Evolutionary conservation across 306 rosid species (phyloP).

Genomic region (Gastrolobium bilobum): DNA sequence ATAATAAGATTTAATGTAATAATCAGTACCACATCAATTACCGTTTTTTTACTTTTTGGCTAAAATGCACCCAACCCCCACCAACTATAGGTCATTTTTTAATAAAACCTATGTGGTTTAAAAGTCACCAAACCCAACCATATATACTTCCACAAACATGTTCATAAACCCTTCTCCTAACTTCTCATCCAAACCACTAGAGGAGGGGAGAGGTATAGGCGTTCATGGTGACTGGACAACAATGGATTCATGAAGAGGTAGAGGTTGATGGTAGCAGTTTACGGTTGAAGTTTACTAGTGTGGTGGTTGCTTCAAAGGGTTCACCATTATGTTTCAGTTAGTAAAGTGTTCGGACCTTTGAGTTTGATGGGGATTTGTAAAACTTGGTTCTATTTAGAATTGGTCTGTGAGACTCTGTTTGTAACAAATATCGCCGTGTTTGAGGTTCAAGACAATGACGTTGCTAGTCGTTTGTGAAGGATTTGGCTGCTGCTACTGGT

Average conservation of each 20-base stretch:
- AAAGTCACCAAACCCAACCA: neutral
- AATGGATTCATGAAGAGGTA: no score
- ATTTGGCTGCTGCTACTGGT: neutral
- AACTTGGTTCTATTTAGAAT: neutral
- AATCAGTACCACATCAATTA: neutral
- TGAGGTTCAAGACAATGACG: neutral
- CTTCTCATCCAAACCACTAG: neutral
- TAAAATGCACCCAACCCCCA: neutral
- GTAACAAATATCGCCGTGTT: neutral
- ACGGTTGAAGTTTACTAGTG: neutral
- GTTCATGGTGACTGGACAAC: no score
- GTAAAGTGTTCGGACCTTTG: neutral
- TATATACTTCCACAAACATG: neutral
- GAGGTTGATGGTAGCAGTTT: neutral
- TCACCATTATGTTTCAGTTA: neutral
- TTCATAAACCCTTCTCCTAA: neutral
- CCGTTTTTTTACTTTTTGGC: neutral
- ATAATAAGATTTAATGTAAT: neutral
- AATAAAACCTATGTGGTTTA: neutral
- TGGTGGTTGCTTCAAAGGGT: conserved; percentile 1
- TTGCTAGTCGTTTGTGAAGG: neutral
- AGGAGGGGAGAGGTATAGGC: neutral
- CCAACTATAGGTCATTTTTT: neutral
- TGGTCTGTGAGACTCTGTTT: neutral
- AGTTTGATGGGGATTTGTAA: neutral